These are phyloP conservation scores for Botryotinia narcissicola DNA, from an alignment of 2,329 filamentous ascomycete genomes.

Conservation along the genomic window DNA sequence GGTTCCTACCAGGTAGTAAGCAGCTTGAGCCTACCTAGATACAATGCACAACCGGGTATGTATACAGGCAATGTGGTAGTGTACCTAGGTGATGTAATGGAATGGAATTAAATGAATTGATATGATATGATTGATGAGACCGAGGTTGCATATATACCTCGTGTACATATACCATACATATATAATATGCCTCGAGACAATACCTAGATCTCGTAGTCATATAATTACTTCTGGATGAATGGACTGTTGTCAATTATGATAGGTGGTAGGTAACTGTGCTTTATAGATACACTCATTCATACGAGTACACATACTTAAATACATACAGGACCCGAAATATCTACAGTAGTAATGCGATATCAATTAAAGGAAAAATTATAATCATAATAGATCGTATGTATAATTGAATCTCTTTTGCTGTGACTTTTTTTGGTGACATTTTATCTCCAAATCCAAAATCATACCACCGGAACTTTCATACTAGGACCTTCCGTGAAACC, in stretches of 20 bases:
- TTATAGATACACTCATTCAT: no score
- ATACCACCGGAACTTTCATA: constrained; percentile 6
- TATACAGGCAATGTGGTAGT: background rate
- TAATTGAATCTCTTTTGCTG: background rate
- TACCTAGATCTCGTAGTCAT: background rate
- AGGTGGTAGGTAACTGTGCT: no score
- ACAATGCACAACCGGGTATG: background rate
- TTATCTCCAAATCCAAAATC: background rate
- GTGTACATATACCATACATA: no score
- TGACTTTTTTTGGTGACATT: background rate
- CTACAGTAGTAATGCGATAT: background rate
- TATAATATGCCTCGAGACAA: background rate
- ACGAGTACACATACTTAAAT: no score
- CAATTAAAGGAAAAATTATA: background rate
- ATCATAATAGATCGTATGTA: background rate
- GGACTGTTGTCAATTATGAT: background rate
- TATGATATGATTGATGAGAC: background rate
- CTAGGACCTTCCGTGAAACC: background rate
- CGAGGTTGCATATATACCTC: background rate
- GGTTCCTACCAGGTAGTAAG: background rate
- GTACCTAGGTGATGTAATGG: background rate
- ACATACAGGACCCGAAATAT: background rate
- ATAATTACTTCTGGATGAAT: background rate
- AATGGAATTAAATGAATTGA: background rate
- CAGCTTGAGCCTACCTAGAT: background rate